Base-by-base conservation (phyloP, 2,329 filamentous ascomycete species). In the Claviceps africana region DNA sequence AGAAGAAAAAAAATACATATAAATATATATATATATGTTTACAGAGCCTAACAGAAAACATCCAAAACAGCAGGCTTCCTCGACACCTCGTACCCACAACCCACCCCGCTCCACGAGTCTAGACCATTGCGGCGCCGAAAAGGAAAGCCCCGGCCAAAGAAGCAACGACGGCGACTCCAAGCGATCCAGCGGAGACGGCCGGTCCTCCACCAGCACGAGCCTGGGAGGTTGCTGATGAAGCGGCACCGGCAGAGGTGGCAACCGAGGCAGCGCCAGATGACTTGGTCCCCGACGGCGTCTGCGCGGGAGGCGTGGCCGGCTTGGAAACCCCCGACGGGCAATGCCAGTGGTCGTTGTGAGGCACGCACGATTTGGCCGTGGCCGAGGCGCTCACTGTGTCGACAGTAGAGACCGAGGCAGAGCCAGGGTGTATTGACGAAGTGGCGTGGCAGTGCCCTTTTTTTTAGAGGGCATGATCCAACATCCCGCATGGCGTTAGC, bases 321-420 rank as follows among this genome's bases (percentile, higher is more conserved):
- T 54, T 28, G 7, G 56, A 40, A 4, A 55, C 50, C 4, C 54
- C 56, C 21, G 47, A 22, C 2, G 51, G 51, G 39, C 54, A 55
- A 45, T 55, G 56, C 54, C 54, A 56, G 54, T 57, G 56, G 50
- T 56, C 54, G 3, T 30, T 25, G 46, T 57, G 55, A 45, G 54
- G 51, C 42, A 31, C 30, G 33, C 55, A 57, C 13, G 51, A 21
- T 37, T 17, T 28, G 46, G 50, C 22, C 39, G 30, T 46, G 22
- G 48, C 39, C 17, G 47, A 52, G 30, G 43, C 43, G 43, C 47
- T 54, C 6, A 49, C 37, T 19, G 40, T 47, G 44, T 39, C 52
- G n/a, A n/a, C n/a, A n/a, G n/a, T n/a, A 31, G 30, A 31, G 30
- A 39, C 44, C 21, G 33, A 37, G 33, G 28, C 44, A 21, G 39